Evolutionary conservation across 2,329 filamentous ascomycete species (phyloP), one percentile per base, ranked within the genome.

Genomic region (Basipetospora sp.): DNA sequence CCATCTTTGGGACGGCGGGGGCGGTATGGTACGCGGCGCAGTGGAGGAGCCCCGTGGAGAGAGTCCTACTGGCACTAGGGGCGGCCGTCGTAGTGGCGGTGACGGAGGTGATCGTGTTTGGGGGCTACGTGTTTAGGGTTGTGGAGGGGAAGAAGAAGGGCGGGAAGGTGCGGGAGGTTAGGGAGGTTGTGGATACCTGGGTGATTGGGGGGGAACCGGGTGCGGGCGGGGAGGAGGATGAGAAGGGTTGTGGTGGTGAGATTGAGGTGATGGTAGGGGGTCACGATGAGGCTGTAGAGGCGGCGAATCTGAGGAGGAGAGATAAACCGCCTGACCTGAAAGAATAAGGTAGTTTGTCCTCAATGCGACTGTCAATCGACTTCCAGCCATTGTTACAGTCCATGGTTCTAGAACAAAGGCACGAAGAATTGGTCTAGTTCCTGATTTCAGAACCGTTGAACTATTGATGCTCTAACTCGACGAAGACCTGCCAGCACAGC

Each of bases 21-120:
- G 82, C 80, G 6, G 69, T 90, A 25, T 90, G 82, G 83, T 67
- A 86, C n/a, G 69, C 71, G 13, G 79, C 79, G 1, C 66, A 76
- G 36, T 82, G 80, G 68, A 88, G 81, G 82, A 77, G 69, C 44
- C 70, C 78, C 1, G 75, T 81, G 0, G 68, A 74, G 31, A 63
- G 83, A 18, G 52, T 90, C 42, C 78, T 80, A 28, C 55, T 87
- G 35, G 79, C 79, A 22, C 67, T 90, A 61, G 71, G 69, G 5
- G 80, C 81, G 1, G 77, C 76, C 42, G 58, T 78, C 1, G 50
- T 81, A 0, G 79, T 88, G 0, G 81, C 74, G 2, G 59, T 85
- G 25, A 81, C 81, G 0, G 83, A 90, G 54, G 79, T 88, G 1
- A 77, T 71, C 1, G 77, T 90, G 5, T 88, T 88, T 50, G 69